Evolutionary conservation across 1,284 basidiomycete genomes (phyloP).

Genomic region (Ganoderma boninense): DNA sequence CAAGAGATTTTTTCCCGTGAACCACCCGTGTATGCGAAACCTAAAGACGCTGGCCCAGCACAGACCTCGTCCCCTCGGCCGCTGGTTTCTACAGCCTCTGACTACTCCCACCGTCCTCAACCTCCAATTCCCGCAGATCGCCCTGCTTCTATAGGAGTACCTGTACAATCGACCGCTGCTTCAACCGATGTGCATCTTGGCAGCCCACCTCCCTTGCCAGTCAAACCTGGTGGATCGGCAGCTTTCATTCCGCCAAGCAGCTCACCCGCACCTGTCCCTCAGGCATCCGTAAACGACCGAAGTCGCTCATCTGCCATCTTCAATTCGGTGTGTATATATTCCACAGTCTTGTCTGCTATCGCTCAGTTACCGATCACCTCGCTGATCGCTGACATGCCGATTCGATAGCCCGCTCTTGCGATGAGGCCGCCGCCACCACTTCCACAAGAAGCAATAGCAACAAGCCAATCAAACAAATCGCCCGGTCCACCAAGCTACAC

Average conservation of each 20-base stretch:
- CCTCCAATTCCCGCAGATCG: constrained; percentile 39
- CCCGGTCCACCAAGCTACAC: constrained; percentile 38
- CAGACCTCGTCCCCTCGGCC: constrained; percentile 36
- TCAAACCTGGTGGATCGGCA: constrained; percentile 48
- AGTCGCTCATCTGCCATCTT: constrained; percentile 25
- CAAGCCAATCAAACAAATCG: constrained; percentile 29
- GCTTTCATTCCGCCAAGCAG: constrained; percentile 33
- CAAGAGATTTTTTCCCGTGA: constrained; percentile 84
- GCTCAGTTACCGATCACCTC: constrained; percentile 22
- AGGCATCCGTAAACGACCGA: constrained; percentile 16
- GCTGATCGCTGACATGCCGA: constrained; percentile 19
- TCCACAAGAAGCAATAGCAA: constrained; percentile 39
- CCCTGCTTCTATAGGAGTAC: constrained; percentile 28
- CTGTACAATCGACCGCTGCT: constrained; percentile 33
- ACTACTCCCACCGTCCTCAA: constrained; percentile 42
- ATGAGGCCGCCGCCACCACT: constrained; percentile 52
- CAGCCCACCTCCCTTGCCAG: constrained; percentile 54
- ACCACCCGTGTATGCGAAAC: constrained; percentile 93
- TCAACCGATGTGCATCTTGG: constrained; percentile 28
- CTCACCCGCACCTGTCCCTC: constrained; percentile 27
- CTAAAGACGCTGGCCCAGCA: constrained; percentile 46
- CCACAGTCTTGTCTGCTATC: constrained; percentile 14
- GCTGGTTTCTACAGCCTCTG: constrained; percentile 26
- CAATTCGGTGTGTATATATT: constrained; percentile 31
- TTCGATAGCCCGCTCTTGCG: constrained; percentile 42